phyloP scores from a whole-genome alignment of 2,329 filamentous ascomycete species.

The Epichloe glyceriae region DNA sequence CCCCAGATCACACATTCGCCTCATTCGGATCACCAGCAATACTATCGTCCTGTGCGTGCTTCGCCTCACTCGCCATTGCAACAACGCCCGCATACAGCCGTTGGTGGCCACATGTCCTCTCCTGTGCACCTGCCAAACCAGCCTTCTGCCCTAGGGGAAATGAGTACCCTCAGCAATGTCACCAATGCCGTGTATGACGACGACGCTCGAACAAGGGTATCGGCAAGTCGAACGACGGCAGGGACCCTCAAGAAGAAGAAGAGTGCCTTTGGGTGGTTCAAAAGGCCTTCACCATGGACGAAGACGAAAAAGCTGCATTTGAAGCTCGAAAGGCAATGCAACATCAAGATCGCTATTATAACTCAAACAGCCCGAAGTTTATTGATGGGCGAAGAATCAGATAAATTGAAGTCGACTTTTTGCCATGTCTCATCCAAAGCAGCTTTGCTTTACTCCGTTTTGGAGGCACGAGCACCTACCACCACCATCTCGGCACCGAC shows the following conservation, averaged over 20 bases:
- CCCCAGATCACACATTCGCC: conserved; percentile 19
- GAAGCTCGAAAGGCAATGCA: conserved; percentile 40
- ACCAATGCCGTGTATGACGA: conserved; percentile 33
- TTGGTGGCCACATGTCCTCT: conserved; percentile 19
- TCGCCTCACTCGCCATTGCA: conserved; percentile 52
- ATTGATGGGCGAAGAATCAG: conserved; percentile 41
- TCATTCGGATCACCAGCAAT: conserved; percentile 30
- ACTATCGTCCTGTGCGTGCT: conserved; percentile 48
- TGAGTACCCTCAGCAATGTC: conserved; percentile 45
- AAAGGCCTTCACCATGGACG: conserved; percentile 54
- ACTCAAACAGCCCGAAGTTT: conserved; percentile 37
- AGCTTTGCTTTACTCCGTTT: too few species aligned
- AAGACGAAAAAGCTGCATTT: conserved; percentile 48
- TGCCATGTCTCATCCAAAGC: too few species aligned
- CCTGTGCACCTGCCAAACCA: conserved; percentile 31
- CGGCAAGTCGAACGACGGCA: conserved; percentile 17
- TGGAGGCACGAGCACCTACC: too few species aligned
- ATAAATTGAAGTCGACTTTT: not conserved
- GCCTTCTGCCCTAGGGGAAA: conserved; percentile 38
- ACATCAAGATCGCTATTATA: conserved; percentile 34
- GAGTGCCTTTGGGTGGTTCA: conserved; percentile 55
- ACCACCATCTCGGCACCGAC: not conserved
- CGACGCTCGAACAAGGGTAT: conserved; percentile 14
- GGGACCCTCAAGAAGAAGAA: conserved; percentile 50
- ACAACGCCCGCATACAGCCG: conserved; percentile 43